Base-by-base conservation (phyloP, 2,329 filamentous ascomycete species). In the Beauveria bassiana region DNA sequence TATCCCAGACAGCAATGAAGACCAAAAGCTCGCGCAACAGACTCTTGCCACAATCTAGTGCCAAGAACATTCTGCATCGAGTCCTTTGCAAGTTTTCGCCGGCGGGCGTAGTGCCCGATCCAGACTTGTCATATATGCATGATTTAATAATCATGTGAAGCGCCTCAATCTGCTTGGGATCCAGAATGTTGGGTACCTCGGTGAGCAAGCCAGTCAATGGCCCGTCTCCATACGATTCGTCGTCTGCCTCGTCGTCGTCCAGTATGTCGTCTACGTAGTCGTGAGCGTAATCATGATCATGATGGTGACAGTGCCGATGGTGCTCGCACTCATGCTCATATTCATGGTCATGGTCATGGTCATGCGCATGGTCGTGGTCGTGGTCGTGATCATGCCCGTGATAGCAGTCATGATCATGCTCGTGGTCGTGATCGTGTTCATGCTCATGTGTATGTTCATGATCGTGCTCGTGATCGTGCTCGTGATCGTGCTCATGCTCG, bases 141-240 rank as follows among this genome's bases (percentile, higher is more conserved):
- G 91, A 93, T 78, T 97, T 96, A 68, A 98, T 88, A 63, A 97
- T 96, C 93, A 97, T 96, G 61, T 96, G 93, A 59, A 98, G 78
- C 6, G 95, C 93, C 74, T 98, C 93, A 59, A 97, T 97, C 74
- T 98, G 93, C 61, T 92, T 93, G 0, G 93, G 93, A 49, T 96
- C 93, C 34, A 98, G 80, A 43, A 97, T 96, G 66, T 98, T 89
- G 34, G 93, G 93, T 14, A 98, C 91, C 72, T 98, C 93, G 0
- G 93, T 97, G 61, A 98, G 78, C 16, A 98, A 78, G 14, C 93
- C 93, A 20, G 91, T 89, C 70, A 90, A 82, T 24, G 90, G 88
- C 3, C 90, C 90, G 66, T 92, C 87, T 18, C 84, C 86, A 66
- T 89, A 89, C n/a, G 89, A 90, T 65, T 91, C 88, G 68, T 92